Conservation (phyloP, 768 basidiomycete genomes). For the Steccherinum ochraceum region DNA sequence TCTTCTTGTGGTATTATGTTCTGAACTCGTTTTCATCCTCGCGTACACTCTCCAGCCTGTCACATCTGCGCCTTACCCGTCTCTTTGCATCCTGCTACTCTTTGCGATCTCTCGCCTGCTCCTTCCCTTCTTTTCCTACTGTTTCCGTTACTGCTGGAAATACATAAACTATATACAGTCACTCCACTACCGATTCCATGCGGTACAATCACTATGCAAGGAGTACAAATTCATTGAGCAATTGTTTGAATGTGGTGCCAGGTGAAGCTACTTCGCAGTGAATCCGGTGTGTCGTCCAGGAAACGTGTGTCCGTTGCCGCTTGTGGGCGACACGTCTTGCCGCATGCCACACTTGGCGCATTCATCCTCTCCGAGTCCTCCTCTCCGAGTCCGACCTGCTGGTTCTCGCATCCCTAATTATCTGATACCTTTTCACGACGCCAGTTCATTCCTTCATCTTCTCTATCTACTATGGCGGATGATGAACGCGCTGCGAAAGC, state of each 20-base stretch:
- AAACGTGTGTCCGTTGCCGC: neutral
- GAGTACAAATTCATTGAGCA: too few species aligned
- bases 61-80: conserved; percentile 31
- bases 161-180: conserved; percentile 1
- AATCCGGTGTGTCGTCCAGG: neutral
- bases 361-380: neutral
- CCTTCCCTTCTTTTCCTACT: conserved; percentile 23
- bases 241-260: too few species aligned
- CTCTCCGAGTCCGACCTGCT: too few species aligned
- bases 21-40: neutral
- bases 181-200: neutral
- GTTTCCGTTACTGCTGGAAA: conserved; percentile 5
- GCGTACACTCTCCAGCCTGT: neutral
- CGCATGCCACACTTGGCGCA: neutral
- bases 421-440: neutral
- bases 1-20: neutral
- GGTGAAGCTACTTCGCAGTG: too few species aligned
- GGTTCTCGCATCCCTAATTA: neutral
- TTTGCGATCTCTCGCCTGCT: conserved; percentile 20
- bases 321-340: neutral
- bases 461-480: conserved; percentile 35
- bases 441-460: neutral
- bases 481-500: conserved; percentile 78
- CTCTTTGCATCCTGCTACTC: conserved; percentile 18
- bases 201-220: neutral